Percentiles rank a stretch among this genome's conserved stretches.
Conservation (phyloP, 1,284 basidiomycete genomes). For the Cutaneotrichosporon cutaneum region DNA sequence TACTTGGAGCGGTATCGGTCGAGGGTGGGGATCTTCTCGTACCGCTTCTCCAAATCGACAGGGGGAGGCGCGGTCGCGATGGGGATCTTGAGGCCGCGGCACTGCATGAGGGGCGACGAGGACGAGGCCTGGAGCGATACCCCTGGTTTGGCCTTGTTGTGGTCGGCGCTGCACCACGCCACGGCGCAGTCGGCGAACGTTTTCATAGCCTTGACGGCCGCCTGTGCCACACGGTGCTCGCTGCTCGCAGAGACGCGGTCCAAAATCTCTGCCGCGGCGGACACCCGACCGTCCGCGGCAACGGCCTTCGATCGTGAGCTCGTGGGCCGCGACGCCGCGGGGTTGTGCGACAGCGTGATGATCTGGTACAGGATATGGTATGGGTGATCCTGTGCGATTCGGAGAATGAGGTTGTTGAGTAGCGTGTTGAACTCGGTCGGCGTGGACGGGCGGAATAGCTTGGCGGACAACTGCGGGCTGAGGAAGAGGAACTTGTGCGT, state of each 20-base stretch:
- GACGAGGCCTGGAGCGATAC: constrained; percentile 6
- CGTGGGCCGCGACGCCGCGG: constrained; percentile 6
- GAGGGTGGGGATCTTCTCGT: constrained; percentile 68
- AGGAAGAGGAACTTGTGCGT: constrained; percentile 87
- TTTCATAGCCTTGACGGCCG: constrained; percentile 61
- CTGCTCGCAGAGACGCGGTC: constrained; percentile 66
- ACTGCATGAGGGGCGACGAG: constrained; percentile 15
- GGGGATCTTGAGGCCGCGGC: constrained; percentile 63
- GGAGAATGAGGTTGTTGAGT: constrained; percentile 66
- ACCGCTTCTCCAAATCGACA: constrained; percentile 69
- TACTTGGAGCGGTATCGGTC: constrained; percentile 63
- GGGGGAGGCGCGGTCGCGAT: constrained; percentile 72
- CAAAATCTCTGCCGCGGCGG: constrained; percentile 70
- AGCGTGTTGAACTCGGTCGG: constrained; percentile 61
- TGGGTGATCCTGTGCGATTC: constrained; percentile 86
- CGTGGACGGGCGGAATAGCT: constrained; percentile 61
- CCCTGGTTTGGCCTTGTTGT: constrained; percentile 7
- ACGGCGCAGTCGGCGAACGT: constrained; percentile 70
- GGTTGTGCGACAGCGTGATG: constrained; percentile 59
- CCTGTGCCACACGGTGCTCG: constrained; percentile 61
- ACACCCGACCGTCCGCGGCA: constrained; percentile 56
- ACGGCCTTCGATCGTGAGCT: constrained; percentile 8
- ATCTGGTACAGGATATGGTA: constrained; percentile 92
- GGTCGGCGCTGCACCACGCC: constrained; percentile 61
- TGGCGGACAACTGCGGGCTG: constrained; percentile 86